These are phyloP conservation scores for Elsinoe ampelina DNA, from an alignment of 2,329 filamentous ascomycete genomes.

Conservation along the genomic window DNA sequence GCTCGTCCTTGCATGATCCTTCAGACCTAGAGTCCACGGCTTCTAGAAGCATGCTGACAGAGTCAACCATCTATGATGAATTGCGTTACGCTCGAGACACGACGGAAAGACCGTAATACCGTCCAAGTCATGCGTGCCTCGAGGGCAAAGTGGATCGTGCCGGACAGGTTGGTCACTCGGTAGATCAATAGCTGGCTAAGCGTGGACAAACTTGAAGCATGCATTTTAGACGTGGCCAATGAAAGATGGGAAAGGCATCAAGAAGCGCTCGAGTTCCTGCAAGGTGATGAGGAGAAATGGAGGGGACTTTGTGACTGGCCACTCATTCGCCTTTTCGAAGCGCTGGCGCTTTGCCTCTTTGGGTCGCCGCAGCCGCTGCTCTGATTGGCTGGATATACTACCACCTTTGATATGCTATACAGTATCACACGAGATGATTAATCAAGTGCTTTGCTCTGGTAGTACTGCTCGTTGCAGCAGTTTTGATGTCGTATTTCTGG, in stretches of 20 bases:
- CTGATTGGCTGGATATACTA: not conserved
- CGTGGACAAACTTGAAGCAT: not conserved
- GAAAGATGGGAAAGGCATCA: not conserved
- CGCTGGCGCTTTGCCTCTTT: conserved; percentile 10
- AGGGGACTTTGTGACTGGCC: not conserved
- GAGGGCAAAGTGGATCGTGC: not conserved
- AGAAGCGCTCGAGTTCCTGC: conserved; percentile 10
- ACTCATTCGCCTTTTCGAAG: not conserved
- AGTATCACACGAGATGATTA: too few species aligned
- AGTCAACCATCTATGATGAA: not conserved
- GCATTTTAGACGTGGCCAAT: not conserved
- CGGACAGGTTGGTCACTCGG: not conserved
- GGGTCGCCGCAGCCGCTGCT: not conserved
- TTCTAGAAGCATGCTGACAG: not conserved
- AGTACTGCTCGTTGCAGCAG: not conserved
- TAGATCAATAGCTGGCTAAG: conserved; percentile 2
- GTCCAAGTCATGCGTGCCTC: not conserved
- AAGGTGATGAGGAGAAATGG: conserved; percentile 12
- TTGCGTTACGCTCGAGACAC: not conserved
- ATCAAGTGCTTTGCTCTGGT: not conserved
- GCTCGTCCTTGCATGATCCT: conserved; percentile 63
- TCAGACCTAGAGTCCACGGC: not conserved
- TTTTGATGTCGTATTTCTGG: not conserved
- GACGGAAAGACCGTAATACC: not conserved
- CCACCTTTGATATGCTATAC: not conserved